Evolutionary conservation across 1,139 yeast species (phyloP).

Genomic region (Kluyveromyces sp.): DNA sequence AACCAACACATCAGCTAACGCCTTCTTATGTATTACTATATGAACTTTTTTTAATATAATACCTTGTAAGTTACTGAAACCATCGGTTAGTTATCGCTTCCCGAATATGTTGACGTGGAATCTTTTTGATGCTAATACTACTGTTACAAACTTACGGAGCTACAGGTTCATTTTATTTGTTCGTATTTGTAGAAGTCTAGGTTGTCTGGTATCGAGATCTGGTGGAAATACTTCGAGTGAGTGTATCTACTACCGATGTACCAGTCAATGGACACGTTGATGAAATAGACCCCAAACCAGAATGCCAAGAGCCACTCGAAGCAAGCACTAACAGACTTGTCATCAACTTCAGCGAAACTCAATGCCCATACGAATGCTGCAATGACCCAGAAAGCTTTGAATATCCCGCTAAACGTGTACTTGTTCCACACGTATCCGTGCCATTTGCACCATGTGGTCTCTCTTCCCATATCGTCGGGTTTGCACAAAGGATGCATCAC

Average conservation of each 20-base stretch:
- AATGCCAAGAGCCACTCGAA: constrained; percentile 84
- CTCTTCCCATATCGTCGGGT: constrained; percentile 19
- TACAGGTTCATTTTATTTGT: constrained; percentile 8
- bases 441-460: constrained; percentile 38
- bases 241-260: constrained; percentile 46
- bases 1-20: background rate
- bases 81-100: background rate
- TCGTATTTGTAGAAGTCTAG: constrained; percentile 28
- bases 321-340: constrained; percentile 40
- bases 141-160: background rate
- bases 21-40: constrained; percentile 3
- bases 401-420: constrained; percentile 44
- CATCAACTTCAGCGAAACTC: constrained; percentile 51
- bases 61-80: background rate
- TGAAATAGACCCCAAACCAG: constrained; percentile 68
- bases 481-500: constrained; percentile 27
- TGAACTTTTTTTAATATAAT: background rate
- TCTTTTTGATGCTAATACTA: background rate
- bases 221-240: constrained; percentile 27
- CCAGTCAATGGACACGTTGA: constrained; percentile 64
- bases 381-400: constrained; percentile 59
- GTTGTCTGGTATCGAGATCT: constrained; percentile 15
- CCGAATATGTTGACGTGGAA: background rate
- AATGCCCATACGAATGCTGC: constrained; percentile 68
- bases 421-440: constrained; percentile 32